Percentiles rank a stretch among this genome's conserved stretches.
These are phyloP conservation scores for Zizania palustris DNA, from an alignment of 202 grass and related monocot genomes.

Conservation along the genomic window DNA sequence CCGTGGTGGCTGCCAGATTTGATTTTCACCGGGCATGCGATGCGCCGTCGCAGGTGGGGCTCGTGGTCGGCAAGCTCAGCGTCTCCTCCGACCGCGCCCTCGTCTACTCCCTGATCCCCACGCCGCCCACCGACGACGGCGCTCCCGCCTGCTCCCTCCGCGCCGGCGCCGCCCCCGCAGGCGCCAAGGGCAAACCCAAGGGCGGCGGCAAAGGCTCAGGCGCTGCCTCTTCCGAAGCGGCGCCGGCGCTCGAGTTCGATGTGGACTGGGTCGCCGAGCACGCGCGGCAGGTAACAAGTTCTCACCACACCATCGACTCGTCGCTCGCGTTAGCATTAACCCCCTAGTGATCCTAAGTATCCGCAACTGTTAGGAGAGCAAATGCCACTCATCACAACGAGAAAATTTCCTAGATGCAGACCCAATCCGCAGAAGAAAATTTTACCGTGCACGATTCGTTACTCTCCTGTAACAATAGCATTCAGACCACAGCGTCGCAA, in stretches of 20 bases:
- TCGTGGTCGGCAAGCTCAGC: slow-evolving; percentile 84
- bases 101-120: slow-evolving; percentile 81
- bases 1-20: too few relatives aligned
- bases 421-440: neutral
- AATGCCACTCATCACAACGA: neutral
- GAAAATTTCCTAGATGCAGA: neutral
- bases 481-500: neutral
- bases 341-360: neutral
- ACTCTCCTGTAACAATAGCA: neutral
- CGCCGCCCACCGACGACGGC: slow-evolving; percentile 71
- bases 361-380: neutral
- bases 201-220: slow-evolving; percentile 41
- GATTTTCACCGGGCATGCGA: neutral
- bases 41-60: slow-evolving; percentile 55
- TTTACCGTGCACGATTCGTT: neutral
- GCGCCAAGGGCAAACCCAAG: slow-evolving; percentile 54
- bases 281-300: slow-evolving; percentile 63
- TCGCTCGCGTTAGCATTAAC: neutral
- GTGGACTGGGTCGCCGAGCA: slow-evolving; percentile 91
- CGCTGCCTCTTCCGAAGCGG: slow-evolving; percentile 41
- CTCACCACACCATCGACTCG: neutral
- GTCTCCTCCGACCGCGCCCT: slow-evolving; percentile 64
- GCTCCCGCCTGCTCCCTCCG: slow-evolving; percentile 72
- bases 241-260: slow-evolving; percentile 59
- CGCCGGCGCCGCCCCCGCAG: slow-evolving; percentile 37